Conservation (phyloP, 2,329 filamentous ascomycete genomes). For the Oidium heveae region DNA sequence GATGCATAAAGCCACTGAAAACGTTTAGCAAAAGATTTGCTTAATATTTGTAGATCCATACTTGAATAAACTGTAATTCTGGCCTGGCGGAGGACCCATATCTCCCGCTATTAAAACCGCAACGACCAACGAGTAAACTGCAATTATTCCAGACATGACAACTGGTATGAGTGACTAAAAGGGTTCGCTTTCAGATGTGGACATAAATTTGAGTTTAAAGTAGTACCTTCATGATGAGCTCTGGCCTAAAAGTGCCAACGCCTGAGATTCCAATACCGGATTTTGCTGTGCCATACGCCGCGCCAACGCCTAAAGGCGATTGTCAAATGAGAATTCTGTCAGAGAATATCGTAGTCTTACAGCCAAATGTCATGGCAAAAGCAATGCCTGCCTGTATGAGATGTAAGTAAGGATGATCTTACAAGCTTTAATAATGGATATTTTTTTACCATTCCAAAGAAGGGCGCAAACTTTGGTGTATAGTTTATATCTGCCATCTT, state of each 20-base stretch:
- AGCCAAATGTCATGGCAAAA: slow-evolving; percentile 63
- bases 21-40: slow-evolving; percentile 1
- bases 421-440: slow-evolving; percentile 2
- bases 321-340: slow-evolving; percentile 10
- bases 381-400: slow-evolving; percentile 43
- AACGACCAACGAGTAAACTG: slow-evolving; percentile 91
- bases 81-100: slow-evolving; percentile 42
- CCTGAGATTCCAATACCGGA: slow-evolving; percentile 72
- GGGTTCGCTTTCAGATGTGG: neutral
- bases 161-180: slow-evolving; percentile 56
- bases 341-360: slow-evolving; percentile 23
- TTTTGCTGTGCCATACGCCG: slow-evolving; percentile 71
- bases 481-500: slow-evolving; percentile 31
- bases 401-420: slow-evolving; percentile 7
- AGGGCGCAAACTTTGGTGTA: slow-evolving; percentile 62
- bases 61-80: slow-evolving; percentile 63
- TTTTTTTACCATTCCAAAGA: slow-evolving; percentile 58
- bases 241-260: slow-evolving; percentile 61
- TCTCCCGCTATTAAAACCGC: slow-evolving; percentile 87
- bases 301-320: slow-evolving; percentile 24
- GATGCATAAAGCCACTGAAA: slow-evolving; percentile 66
- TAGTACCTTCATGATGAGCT: slow-evolving; percentile 70
- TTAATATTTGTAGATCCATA: slow-evolving; percentile 15
- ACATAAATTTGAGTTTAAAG: neutral
- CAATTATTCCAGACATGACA: slow-evolving; percentile 98